Conservation (phyloP, 768 basidiomycete species). For the Mycena floridula region DNA sequence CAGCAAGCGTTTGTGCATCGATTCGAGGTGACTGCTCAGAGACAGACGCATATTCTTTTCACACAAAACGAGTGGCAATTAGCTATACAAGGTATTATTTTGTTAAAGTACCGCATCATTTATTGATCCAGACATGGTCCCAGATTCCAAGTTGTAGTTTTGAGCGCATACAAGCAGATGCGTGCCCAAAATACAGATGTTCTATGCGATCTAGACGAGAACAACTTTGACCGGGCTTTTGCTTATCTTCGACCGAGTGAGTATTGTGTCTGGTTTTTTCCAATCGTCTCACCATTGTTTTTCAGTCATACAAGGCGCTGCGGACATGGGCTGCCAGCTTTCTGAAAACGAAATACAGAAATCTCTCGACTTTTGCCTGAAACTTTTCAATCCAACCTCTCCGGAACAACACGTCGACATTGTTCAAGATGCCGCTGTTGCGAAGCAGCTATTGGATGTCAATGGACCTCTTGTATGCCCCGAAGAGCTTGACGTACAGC, state of each 20-base stretch:
- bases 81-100: slow-evolving; percentile 48
- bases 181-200: slow-evolving; percentile 50
- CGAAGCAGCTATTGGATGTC: slow-evolving; percentile 47
- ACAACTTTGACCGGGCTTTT: slow-evolving; percentile 68
- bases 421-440: slow-evolving; percentile 16
- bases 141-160: slow-evolving; percentile 63
- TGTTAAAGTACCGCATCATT: not conserved
- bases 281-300: no score
- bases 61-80: slow-evolving; percentile 47
- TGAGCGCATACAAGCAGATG: slow-evolving; percentile 73
- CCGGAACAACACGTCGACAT: slow-evolving; percentile 52
- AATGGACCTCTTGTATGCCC: slow-evolving; percentile 42
- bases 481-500: slow-evolving; percentile 25
- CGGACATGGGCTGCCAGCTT: slow-evolving; percentile 66
- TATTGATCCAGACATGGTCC: not conserved
- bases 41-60: slow-evolving; percentile 41
- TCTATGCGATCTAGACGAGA: slow-evolving; percentile 58
- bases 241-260: slow-evolving; percentile 54
- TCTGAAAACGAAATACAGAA: slow-evolving; percentile 71
- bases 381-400: slow-evolving; percentile 64
- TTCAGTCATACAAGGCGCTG: slow-evolving; percentile 74
- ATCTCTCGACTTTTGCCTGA: slow-evolving; percentile 73
- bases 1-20: slow-evolving; percentile 50
- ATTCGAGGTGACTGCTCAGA: slow-evolving; percentile 45
- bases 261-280: no score